Conservation (phyloP, 768 basidiomycete species). For the Xanthoconium purpureum region DNA sequence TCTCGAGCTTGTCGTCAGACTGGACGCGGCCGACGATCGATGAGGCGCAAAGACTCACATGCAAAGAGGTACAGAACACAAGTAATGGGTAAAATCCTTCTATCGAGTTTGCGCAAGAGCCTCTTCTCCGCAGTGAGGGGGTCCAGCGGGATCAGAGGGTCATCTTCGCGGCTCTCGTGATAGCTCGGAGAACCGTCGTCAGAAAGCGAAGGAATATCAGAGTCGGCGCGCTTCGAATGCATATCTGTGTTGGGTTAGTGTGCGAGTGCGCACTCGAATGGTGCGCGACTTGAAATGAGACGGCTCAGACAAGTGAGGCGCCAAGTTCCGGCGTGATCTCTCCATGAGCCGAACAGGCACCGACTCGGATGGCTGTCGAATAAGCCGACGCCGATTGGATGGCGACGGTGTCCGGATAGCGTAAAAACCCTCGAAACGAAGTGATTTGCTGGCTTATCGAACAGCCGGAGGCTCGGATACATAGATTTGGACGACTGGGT, state of each 20-base stretch:
- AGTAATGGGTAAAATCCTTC: slow-evolving; percentile 64
- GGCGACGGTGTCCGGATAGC: background rate
- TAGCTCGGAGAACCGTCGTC: background rate
- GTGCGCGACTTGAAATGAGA: background rate
- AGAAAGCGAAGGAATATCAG: background rate
- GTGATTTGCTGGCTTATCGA: no score
- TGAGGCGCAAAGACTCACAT: slow-evolving; percentile 44
- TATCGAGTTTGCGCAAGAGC: slow-evolving; percentile 64
- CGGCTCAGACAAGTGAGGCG: background rate
- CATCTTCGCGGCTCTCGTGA: slow-evolving; percentile 12
- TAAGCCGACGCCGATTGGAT: background rate
- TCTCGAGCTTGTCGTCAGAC: slow-evolving; percentile 24
- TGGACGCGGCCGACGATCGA: background rate
- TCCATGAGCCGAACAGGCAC: background rate
- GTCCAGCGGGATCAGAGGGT: slow-evolving; percentile 19
- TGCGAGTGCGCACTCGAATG: background rate
- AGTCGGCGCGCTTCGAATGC: slow-evolving; percentile 15
- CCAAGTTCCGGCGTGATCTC: background rate
- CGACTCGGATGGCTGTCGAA: no score
- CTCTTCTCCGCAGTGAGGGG: slow-evolving; percentile 41
- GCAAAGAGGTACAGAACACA: slow-evolving; percentile 77
- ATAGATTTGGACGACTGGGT: no score
- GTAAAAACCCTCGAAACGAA: background rate
- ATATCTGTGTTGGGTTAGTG: slow-evolving; percentile 4
- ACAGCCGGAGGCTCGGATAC: no score